Evolutionary conservation across 257 asterid genomes (phyloP).

Genomic region (Cordia subcordata): DNA sequence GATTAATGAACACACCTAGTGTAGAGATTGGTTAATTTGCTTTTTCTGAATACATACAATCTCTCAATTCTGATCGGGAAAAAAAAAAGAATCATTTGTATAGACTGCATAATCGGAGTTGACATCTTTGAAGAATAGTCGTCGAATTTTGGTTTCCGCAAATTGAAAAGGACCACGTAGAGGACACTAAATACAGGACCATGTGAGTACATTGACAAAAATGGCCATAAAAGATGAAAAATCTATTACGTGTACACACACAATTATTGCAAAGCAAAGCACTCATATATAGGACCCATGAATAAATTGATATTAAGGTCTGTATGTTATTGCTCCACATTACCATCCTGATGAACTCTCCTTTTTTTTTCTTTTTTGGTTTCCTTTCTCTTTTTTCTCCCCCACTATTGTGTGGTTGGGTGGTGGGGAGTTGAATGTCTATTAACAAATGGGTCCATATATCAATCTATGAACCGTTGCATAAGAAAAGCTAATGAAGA

Average conservation of each 20-base stretch:
- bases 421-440: constrained; percentile 8
- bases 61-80: too few relatives aligned
- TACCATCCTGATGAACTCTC: not conserved
- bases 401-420: constrained; percentile 10
- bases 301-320: not conserved
- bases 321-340: not conserved
- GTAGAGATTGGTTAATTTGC: too few relatives aligned
- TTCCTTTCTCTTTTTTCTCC: too few relatives aligned
- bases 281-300: constrained; percentile 5
- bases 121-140: not conserved
- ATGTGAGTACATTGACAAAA: constrained; percentile 51
- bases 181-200: constrained; percentile 16
- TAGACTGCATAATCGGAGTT: too few relatives aligned
- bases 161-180: constrained; percentile 16
- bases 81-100: too few relatives aligned
- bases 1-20: too few relatives aligned
- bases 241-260: constrained; percentile 9
- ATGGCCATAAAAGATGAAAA: constrained; percentile 22
- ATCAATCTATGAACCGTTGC: not conserved
- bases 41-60: too few relatives aligned
- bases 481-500: too few relatives aligned
- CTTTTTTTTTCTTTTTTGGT: too few relatives aligned
- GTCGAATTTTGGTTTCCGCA: not conserved
- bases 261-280: constrained; percentile 5
- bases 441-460: not conserved